These are phyloP conservation scores for Andrographis paniculata DNA, from an alignment of 305 asterid genomes.

Conservation along the genomic window DNA sequence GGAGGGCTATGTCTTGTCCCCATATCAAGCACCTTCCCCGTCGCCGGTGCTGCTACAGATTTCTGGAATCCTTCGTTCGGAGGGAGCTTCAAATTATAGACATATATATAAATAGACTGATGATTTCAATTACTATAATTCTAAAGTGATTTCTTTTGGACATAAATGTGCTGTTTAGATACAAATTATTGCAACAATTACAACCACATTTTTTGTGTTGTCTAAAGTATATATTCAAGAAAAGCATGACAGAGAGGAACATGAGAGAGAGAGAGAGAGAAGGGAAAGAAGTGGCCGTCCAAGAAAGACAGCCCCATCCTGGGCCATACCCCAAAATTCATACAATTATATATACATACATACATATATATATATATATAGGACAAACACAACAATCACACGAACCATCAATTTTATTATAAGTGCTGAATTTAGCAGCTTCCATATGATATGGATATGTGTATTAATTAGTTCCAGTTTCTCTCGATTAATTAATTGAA, in stretches of 20 bases:
- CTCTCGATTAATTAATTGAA: no score
- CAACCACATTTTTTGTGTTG: slow-evolving; percentile 23
- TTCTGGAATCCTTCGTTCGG: slow-evolving; percentile 74
- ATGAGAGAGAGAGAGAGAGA: slow-evolving; percentile 14
- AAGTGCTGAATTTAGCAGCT: no score
- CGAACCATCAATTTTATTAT: no score
- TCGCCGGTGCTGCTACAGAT: slow-evolving; percentile 54
- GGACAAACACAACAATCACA: no score
- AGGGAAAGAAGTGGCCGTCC: slow-evolving; percentile 22
- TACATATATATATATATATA: not conserved
- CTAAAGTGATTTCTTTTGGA: not conserved
- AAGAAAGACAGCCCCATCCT: slow-evolving; percentile 40
- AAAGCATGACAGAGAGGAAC: slow-evolving; percentile 23
- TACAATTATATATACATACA: not conserved
- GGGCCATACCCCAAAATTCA: slow-evolving; percentile 32
- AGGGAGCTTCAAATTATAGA: slow-evolving; percentile 44
- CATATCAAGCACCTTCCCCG: slow-evolving; percentile 67
- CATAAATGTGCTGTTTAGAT: not conserved
- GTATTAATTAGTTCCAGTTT: no score
- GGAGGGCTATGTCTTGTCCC: slow-evolving; percentile 91
- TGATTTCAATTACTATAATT: no score
- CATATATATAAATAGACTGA: not conserved
- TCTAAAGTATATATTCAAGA: slow-evolving; percentile 21
- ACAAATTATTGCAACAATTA: not conserved
- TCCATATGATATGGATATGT: no score